Base-by-base conservation (phyloP, 1,284 basidiomycete species). In the Bjerkandera adusta region DNA sequence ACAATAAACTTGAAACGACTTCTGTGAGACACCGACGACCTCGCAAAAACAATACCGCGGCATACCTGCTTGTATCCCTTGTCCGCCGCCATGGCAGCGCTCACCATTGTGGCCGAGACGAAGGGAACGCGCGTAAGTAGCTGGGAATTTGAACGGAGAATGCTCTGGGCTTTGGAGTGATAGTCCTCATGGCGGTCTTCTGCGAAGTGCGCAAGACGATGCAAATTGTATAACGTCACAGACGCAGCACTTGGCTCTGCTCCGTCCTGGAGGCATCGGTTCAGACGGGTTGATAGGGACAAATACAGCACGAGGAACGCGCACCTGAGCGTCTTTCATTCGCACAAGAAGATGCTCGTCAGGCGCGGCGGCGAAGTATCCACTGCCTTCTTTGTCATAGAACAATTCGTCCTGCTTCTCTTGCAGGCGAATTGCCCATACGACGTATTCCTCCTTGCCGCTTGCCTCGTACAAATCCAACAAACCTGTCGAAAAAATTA, bases 231-330 rank as follows among this genome's bases (percentile, higher is more conserved):
- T 1, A 68, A 54, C 1, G 70, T 61, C 4, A 72, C 54, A 1
- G 69, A 69, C 10, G 58, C 61, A 1, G 71, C 68, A 16, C 69
- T 70, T 1, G 72, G 72, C 54, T 75, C 72, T 0, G 71, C 71
- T 3, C 70, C 70, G 43, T 75, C 72, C 66, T 71, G 43, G 3
- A 18, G 24, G 27, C 5, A 3, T 20, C 10, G 5, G 6, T 36
- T 52, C 22, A 43, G 35, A 20, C 3, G 25, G 34, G 36, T 27
- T 29, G 20, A 7, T 11, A 21, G 21, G 20, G 4, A 24, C 16
- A 18, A 34, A 2, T 11, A 33, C 1, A 21, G 10, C 3, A 37
- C 11, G 3, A 26, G 21, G 1, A 32, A 21, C 4, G 3, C 55
- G 7, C 34, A 51, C 65, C 60, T 63, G 62, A 3, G 60, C 57